Evolutionary conservation across 1,139 yeast species (phyloP).

Genomic region (Trichomonascaceae sp.): DNA sequence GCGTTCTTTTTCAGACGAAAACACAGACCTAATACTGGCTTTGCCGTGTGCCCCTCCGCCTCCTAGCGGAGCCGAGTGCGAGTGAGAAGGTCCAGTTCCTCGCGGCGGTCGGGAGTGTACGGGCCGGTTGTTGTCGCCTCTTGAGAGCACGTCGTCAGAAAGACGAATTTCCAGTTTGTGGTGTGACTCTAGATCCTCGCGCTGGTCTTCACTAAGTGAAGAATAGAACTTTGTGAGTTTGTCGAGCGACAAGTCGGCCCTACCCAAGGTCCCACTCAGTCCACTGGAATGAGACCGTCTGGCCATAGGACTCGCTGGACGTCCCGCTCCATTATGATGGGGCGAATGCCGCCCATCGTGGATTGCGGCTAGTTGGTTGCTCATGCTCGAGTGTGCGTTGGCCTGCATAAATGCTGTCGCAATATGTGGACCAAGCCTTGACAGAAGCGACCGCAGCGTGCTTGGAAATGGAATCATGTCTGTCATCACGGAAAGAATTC

Average conservation of each 20-base stretch:
- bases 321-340: neutral
- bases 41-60: neutral
- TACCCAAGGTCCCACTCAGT: neutral
- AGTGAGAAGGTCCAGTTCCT: neutral
- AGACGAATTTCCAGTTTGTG: neutral
- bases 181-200: neutral
- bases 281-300: neutral
- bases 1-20: neutral
- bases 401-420: slow-evolving; percentile 22
- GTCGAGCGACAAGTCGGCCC: slow-evolving; percentile 5
- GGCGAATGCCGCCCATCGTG: no score
- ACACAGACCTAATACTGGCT: no score
- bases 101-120: no score
- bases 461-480: slow-evolving; percentile 23
- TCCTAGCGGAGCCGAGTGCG: neutral
- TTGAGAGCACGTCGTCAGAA: neutral
- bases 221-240: slow-evolving; percentile 8
- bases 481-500: slow-evolving; percentile 22
- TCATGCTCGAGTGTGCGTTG: slow-evolving; percentile 19
- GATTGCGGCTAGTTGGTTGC: slow-evolving; percentile 8
- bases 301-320: neutral
- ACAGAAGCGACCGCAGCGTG: slow-evolving; percentile 15
- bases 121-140: neutral
- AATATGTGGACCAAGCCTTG: slow-evolving; percentile 21
- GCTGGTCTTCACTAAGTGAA: slow-evolving; percentile 8